Percentiles rank a stretch among this genome's conserved stretches.
Conservation (phyloP, 768 basidiomycete genomes). For the Leccinum ochraceum region DNA sequence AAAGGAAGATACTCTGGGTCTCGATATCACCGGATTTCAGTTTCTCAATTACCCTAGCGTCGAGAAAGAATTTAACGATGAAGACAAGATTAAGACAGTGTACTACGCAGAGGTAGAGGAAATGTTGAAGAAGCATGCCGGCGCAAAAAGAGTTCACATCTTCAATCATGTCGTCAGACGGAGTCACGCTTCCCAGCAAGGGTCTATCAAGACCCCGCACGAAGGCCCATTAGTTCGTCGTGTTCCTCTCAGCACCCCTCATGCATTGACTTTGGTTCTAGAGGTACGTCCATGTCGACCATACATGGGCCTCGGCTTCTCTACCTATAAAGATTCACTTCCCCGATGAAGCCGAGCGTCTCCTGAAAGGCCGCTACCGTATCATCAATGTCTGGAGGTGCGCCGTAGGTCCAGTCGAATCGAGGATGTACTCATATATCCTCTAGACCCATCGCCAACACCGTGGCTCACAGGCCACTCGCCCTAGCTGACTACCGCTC, state of each 20-base stretch:
- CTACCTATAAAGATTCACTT: neutral
- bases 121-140: conserved; percentile 40
- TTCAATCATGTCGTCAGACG: conserved; percentile 47
- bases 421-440: no score
- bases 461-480: neutral
- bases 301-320: neutral
- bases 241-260: conserved; percentile 8
- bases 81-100: conserved; percentile 35
- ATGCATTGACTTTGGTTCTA: conserved; percentile 12
- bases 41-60: conserved; percentile 34
- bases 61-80: conserved; percentile 42
- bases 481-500: neutral
- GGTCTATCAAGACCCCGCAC: neutral
- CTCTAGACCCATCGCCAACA: neutral
- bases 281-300: neutral
- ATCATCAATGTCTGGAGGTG: conserved; percentile 50
- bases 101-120: conserved; percentile 47
- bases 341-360: neutral
- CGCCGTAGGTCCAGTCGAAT: neutral
- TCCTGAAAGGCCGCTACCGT: conserved; percentile 36
- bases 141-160: conserved; percentile 41
- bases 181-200: conserved; percentile 7
- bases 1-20: conserved; percentile 27
- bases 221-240: conserved; percentile 38
- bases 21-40: conserved; percentile 48